These are phyloP conservation scores for Ammopiptanthus mongolicus DNA, from an alignment of 306 rosid species.

Conservation along the genomic window DNA sequence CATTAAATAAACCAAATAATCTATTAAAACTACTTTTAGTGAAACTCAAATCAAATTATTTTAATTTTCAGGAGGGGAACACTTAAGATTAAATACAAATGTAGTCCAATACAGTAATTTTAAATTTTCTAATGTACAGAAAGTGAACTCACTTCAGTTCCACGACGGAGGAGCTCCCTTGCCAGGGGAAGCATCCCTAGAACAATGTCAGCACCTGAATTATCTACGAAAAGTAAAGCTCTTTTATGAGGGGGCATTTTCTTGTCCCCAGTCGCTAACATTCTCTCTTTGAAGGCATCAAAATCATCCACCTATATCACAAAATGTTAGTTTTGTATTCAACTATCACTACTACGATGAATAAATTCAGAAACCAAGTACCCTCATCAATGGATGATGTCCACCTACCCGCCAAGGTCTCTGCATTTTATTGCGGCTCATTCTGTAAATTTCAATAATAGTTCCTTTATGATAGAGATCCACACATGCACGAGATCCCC, in stretches of 20 bases:
- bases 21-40: neutral
- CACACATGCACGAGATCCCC: conserved; percentile 99
- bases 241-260: conserved; percentile 64
- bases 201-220: conserved; percentile 93
- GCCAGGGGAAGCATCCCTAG: conserved; percentile 99
- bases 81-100: neutral
- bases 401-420: conserved; percentile 88
- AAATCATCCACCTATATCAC: conserved; percentile 83
- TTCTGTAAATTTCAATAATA: conserved; percentile 93
- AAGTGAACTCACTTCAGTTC: conserved; percentile 75
- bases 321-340: neutral
- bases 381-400: neutral
- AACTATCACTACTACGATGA: neutral
- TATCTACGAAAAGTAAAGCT: conserved; percentile 94
- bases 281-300: conserved; percentile 73
- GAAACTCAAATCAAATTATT: conserved; percentile 1
- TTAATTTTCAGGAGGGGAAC: neutral
- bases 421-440: conserved; percentile 97
- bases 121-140: neutral
- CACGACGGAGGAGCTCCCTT: conserved; percentile 88
- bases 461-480: conserved; percentile 98
- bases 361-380: conserved; percentile 7
- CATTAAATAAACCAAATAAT: neutral
- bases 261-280: conserved; percentile 59
- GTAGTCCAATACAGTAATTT: neutral